A percentile compares a stretch with the other conserved stretches of the same genome.
phyloP scores from a whole-genome alignment of 169 alveolate genomes.

The Plasmodium yoelii region DNA sequence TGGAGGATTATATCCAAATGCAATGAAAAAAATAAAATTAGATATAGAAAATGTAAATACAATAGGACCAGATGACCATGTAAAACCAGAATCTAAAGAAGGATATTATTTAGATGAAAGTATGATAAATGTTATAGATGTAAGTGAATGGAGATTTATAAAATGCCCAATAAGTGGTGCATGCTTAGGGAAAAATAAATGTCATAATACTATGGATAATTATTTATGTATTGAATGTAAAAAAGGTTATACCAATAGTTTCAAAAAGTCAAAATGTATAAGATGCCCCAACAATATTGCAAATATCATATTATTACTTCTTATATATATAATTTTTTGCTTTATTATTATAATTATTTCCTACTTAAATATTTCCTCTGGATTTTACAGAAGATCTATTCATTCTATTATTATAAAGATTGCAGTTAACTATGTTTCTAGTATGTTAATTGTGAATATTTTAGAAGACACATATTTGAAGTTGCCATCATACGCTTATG shows the following conservation, averaged over 20 bases:
- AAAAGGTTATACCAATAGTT: constrained; percentile 87
- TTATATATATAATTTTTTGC: constrained; percentile 79
- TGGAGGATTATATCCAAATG: constrained; percentile 83
- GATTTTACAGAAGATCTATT: constrained; percentile 88
- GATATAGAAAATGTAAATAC: constrained; percentile 72
- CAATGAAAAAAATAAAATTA: constrained; percentile 17
- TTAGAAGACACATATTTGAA: constrained; percentile 79
- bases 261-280: constrained; percentile 82
- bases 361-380: constrained; percentile 88
- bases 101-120: constrained; percentile 86
- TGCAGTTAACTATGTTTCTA: constrained; percentile 85
- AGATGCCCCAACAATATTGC: constrained; percentile 80
- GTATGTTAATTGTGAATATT: constrained; percentile 85
- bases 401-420: constrained; percentile 90
- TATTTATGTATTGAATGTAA: constrained; percentile 88
- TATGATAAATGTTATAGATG: constrained; percentile 74
- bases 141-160: constrained; percentile 88
- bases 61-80: constrained; percentile 82
- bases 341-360: constrained; percentile 88
- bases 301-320: constrained; percentile 76
- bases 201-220: constrained; percentile 86
- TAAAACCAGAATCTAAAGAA: constrained; percentile 85
- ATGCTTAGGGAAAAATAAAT: constrained; percentile 84
- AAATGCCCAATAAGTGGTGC: constrained; percentile 87
- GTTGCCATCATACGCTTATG: constrained; percentile 77